Evolutionary conservation across 129 eudicot species (phyloP), one percentile per base, ranked within the genome.

Genomic region (Saussurea involucrata): DNA sequence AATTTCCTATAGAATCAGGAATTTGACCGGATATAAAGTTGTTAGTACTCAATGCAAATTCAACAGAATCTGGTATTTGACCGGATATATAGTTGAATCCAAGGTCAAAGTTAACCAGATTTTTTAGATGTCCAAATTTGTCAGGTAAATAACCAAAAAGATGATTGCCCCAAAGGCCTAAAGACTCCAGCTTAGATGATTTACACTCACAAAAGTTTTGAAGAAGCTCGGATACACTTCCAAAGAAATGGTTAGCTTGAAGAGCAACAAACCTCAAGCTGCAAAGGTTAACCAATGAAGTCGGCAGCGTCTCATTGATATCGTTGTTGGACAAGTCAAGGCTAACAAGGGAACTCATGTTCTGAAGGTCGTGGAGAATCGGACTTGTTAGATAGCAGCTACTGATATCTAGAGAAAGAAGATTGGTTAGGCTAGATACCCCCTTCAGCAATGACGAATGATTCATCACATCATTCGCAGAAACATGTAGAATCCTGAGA

Each of bases 1-100:
- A 68, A 44, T 32, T 79, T 79, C 82, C 89, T 9, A 86, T 31
- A 20, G 84, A 74, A 74, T 34, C 17, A 8, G 84, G 84, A 74
- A 81, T 69, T 0, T 15, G n/a, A 75, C 77, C 77, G 2, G 81
- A 27, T 68, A 81, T 32, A 44, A 0, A 21, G 31, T 78, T 78
- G 44, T 78, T 33, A 78, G 82, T 6, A 57, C 40, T 36, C 42
- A 6, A 36, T 36, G 42, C 31, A 69, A 63, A n/a, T 22, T 66
- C 64, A 66, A 85, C 20, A 24, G 83, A 65, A 80, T 32, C 7
- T 6, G 83, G 83, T 66, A 80, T 67, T 0, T 18, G 21, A 74
- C 80, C 80, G 4, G 80, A 32, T 67, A 80, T 67, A 37, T 0
- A n/a, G 36, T 75, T 81, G 71, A 2, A 34, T 12, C 80, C 77